A percentile compares a stretch with the other conserved stretches of the same genome.
Evolutionary conservation across 345 rosid genomes (phyloP).

Genomic region (Rhizophora mangle): DNA sequence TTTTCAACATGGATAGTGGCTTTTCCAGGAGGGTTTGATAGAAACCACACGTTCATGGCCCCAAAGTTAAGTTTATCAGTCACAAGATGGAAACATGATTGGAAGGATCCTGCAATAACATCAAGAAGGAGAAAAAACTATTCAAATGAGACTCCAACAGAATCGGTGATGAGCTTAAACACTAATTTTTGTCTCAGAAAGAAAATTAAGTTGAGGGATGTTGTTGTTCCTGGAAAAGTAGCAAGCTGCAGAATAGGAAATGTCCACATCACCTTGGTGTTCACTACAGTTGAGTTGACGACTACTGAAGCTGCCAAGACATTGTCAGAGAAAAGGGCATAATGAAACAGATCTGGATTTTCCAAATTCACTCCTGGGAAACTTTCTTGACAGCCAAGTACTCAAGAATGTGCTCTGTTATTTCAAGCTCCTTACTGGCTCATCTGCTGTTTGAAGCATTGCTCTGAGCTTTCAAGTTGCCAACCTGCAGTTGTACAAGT

Average conservation of each 20-base stretch:
- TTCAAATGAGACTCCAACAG: conserved; percentile 1
- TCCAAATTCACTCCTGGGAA: conserved; percentile 80
- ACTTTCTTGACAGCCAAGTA: conserved; percentile 94
- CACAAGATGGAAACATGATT: conserved; percentile 94
- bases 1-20: conserved; percentile 96
- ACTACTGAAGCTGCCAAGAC: conserved; percentile 99
- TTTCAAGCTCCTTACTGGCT: conserved; percentile 93
- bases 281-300: conserved; percentile 87
- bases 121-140: conserved; percentile 16
- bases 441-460: conserved; percentile 95
- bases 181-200: background rate
- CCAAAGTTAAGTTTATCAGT: conserved; percentile 92
- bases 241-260: conserved; percentile 1
- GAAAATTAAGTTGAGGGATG: background rate
- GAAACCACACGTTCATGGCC: conserved; percentile 99
- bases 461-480: conserved; percentile 97
- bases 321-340: conserved; percentile 98
- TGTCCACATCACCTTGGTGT: conserved; percentile 70
- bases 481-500: conserved; percentile 87
- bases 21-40: conserved; percentile 90
- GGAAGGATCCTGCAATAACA: conserved; percentile 73
- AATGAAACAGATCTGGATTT: conserved; percentile 81
- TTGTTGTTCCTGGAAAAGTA: background rate
- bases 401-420: conserved; percentile 97
- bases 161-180: background rate